Evolutionary conservation across 768 basidiomycete genomes (phyloP), one percentile per base, ranked within the genome.

Genomic region (Termitomyces sp.): DNA sequence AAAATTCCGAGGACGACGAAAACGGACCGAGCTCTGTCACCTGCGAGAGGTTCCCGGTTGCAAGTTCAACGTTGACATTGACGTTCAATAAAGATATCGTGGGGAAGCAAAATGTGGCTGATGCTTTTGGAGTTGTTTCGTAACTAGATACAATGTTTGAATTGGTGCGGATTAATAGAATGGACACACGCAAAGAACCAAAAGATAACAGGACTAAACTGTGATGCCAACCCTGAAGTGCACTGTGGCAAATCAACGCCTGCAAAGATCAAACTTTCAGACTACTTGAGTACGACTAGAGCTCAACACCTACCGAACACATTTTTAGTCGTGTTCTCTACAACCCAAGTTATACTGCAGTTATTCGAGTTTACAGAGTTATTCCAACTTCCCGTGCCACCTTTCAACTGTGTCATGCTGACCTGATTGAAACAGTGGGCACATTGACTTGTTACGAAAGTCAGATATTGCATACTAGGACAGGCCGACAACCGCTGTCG

Each of bases 111-210:
- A 80, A 70, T 6, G 78, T 76, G 6, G 78, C 77, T 26, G 78
- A 75, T 3, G 78, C 72, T 50, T 58, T 61, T 1, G 75, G 64
- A 28, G 61, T 47, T 15, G 79, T 75, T n/a, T 67, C 57, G 52
- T 75, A 74, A 35, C 71, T 73, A 45, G 23, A 19, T 23, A 9
- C 35, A 35, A 35, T 35, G 1, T 14, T 12, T 37, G 23, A 30
- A 6, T 45, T n/a, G 28, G 30, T 47, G 17, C 38, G 12, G 4
- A 11, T 19, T 17, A 12, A 45, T n/a, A 4, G 23, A 28, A 47
- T 64, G 37, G 23, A 67, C 67, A 64, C 72, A 77, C 45, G 70
- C 71, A 66, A 83, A 82, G 65, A 82, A 80, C 83, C 82, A 85
- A 63, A 83, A 82, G 21, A 81, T 70, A 17, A 80, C 72, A 0